Conservation (phyloP, 441 rosid species). For the Aleurites moluccanus region DNA sequence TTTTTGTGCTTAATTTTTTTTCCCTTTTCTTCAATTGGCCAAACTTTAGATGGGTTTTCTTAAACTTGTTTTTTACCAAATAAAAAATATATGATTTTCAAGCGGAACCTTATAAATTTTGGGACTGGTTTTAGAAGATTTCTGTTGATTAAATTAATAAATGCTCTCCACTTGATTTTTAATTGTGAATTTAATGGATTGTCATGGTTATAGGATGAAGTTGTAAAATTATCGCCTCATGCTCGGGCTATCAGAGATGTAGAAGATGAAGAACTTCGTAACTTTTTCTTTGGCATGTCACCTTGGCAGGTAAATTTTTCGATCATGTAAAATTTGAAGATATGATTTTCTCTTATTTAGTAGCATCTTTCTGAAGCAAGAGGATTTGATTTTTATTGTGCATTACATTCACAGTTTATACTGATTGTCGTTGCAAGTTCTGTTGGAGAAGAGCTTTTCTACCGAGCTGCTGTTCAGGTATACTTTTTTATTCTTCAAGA, state of each 20-base stretch:
- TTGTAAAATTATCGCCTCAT: constrained; percentile 87
- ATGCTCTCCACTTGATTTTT: background rate
- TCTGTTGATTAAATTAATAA: background rate
- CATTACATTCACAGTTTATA: constrained; percentile 54
- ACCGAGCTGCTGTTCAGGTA: constrained; percentile 91
- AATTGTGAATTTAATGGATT: constrained; percentile 7
- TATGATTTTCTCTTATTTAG: background rate
- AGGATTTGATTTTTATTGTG: constrained; percentile 13
- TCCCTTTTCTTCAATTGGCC: background rate
- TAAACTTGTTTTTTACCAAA: background rate
- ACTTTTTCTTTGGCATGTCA: constrained; percentile 95
- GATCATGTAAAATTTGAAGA: background rate
- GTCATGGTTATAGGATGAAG: constrained; percentile 67
- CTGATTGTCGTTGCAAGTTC: constrained; percentile 86
- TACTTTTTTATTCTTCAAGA: background rate
- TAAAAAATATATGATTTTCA: background rate
- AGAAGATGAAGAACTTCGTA: constrained; percentile 92
- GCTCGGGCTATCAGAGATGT: constrained; percentile 98
- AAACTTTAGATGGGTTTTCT: background rate
- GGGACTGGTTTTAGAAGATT: background rate
- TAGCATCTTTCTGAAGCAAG: background rate
- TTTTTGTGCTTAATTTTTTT: background rate
- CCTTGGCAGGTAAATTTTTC: constrained; percentile 76
- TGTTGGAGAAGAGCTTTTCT: constrained; percentile 94
- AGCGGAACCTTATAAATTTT: background rate